These are phyloP conservation scores for Tuber microsphaerosporum DNA, from an alignment of 495 filamentous ascomycete species.

Conservation along the genomic window DNA sequence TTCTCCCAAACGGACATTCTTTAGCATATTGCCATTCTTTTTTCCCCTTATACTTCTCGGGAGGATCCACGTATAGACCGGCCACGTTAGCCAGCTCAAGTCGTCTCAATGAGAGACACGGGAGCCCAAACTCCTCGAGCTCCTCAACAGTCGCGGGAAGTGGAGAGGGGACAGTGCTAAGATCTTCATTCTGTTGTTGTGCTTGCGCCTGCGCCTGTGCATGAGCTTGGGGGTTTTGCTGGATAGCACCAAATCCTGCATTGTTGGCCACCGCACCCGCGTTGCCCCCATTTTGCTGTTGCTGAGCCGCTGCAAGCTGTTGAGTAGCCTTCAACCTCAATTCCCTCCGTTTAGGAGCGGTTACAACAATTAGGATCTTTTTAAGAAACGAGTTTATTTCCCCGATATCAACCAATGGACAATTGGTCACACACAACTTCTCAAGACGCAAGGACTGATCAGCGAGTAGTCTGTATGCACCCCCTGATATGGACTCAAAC, in stretches of 20 bases:
- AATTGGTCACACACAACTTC: conserved; percentile 33
- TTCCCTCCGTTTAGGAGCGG: conserved; percentile 34
- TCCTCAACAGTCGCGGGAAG: conserved; percentile 36
- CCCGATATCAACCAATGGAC: conserved; percentile 28
- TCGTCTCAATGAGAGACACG: conserved; percentile 32
- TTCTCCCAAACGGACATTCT: conserved; percentile 25
- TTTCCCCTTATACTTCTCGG: conserved; percentile 32
- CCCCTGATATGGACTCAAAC: conserved; percentile 29
- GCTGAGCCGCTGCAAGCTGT: conserved; percentile 26
- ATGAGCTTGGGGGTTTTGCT: conserved; percentile 16
- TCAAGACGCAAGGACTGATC: conserved; percentile 37
- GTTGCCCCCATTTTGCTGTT: conserved; percentile 16
- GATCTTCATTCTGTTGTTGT: conserved; percentile 31
- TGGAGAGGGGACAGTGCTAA: conserved; percentile 33
- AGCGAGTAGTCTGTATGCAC: conserved; percentile 34
- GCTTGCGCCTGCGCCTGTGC: conserved; percentile 15
- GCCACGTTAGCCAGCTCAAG: conserved; percentile 35
- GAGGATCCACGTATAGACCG: conserved; percentile 28
- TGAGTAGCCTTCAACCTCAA: conserved; percentile 33
- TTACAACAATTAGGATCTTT: conserved; percentile 34
- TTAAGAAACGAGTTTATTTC: conserved; percentile 36
- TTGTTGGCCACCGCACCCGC: conserved; percentile 9
- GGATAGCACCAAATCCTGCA: conserved; percentile 13
- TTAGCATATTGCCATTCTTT: conserved; percentile 33
- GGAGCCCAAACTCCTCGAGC: conserved; percentile 32